Percentiles rank a stretch among this genome's conserved stretches.
phyloP scores from a whole-genome alignment of 1,284 basidiomycete genomes.

The Phylloporus sp. region DNA sequence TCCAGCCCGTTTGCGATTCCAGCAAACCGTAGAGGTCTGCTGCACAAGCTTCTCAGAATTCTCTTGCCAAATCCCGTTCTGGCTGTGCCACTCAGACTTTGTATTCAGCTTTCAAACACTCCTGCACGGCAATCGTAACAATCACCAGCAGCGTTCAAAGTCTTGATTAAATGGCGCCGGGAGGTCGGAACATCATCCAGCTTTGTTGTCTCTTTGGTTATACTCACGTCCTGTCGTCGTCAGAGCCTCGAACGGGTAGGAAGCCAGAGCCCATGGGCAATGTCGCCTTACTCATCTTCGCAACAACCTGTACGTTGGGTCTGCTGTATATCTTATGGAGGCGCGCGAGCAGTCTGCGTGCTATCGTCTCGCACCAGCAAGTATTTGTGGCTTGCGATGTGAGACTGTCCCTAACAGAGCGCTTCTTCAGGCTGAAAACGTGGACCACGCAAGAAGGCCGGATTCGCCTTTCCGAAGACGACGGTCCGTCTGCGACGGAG shows the following conservation, averaged over 20 bases:
- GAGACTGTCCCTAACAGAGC: neutral
- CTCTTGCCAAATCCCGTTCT: too few relatives aligned
- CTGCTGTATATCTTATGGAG: conserved; percentile 69
- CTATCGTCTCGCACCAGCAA: conserved; percentile 69
- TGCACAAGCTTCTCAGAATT: too few relatives aligned
- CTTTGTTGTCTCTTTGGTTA: neutral
- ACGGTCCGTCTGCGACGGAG: conserved; percentile 67
- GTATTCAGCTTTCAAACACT: too few relatives aligned
- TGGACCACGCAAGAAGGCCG: conserved; percentile 58
- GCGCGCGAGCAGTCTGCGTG: conserved; percentile 57
- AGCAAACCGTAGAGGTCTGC: too few relatives aligned
- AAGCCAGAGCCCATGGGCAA: conserved; percentile 70
- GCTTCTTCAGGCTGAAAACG: conserved; percentile 55
- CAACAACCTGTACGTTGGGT: conserved; percentile 64
- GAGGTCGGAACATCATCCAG: conserved; percentile 26
- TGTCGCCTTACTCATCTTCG: conserved; percentile 56
- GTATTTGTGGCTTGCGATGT: conserved; percentile 26
- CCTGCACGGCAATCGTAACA: too few relatives aligned
- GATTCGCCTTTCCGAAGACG: conserved; percentile 73
- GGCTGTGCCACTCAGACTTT: too few relatives aligned
- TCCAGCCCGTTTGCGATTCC: neutral
- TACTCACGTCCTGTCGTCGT: conserved; percentile 1
- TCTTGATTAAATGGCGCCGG: conserved; percentile 25
- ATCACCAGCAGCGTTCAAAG: too few relatives aligned
- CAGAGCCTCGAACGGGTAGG: conserved; percentile 62